Evolutionary conservation across 2,329 filamentous ascomycete species (phyloP), one percentile per base, ranked within the genome.

Genomic region (Xylariaceae sp.): DNA sequence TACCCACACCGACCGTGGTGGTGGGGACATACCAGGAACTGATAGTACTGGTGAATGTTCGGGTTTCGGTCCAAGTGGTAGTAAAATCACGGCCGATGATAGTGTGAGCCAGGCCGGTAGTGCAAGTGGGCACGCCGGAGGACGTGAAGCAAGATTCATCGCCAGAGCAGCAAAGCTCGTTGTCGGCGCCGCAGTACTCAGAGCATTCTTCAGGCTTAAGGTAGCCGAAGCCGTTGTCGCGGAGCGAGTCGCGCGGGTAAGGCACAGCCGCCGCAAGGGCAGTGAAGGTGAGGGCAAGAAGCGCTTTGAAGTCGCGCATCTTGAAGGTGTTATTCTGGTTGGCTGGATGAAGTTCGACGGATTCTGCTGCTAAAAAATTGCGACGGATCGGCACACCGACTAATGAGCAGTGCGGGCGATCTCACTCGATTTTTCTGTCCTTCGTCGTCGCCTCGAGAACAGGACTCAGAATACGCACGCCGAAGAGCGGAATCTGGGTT

Each of bases 11-110:
- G 1, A 76, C 76, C 17, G 75, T 72, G 4, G 78, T 78, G 0
- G 77, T 76, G 2, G 77, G 75, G 41, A 74, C 74, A 67, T 77
- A 76, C 58, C 74, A 76, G 8, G 82, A 82, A 71, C 76, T 82
- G 69, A 78, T 73, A 34, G 83, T 86, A 71, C 79, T 85, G 58
- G 85, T 87, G 70, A 77, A 83, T 1, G 83, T 84, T 63, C 76
- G 74, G 49, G 83, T 85, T 73, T 81, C 76, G 30, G 83, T 86
- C 81, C 82, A 86, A 3, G 84, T 87, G 7, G 80, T 82, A 39
- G 81, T 83, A 71, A 76, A 80, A 57, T 64, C 64, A 34, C 67
- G 67, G 56, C 68, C 69, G 60, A 65, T 73, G 52, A 68, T 66
- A 53, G 69, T 68, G 59, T 60, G 58, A 9, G 53, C 45, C 18